Evolutionary conservation across 2,329 filamentous ascomycete species (phyloP).

Genomic region (Aspergillus eucalypticola): DNA sequence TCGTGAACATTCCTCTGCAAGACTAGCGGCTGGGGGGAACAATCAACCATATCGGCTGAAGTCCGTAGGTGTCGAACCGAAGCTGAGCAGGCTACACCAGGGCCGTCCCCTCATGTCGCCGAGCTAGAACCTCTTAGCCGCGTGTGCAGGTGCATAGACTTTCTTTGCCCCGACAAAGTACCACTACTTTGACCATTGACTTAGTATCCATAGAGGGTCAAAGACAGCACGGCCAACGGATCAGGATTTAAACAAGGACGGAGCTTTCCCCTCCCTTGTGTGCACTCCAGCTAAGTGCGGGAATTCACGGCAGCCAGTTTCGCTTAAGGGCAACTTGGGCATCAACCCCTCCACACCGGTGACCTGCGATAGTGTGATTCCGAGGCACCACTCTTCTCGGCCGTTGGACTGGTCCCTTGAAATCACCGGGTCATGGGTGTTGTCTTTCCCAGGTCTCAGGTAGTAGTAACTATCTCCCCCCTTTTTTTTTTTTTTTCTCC

Average conservation of each 20-base stretch:
- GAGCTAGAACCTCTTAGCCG: conserved; percentile 6
- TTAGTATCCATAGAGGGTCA: not conserved
- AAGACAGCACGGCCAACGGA: not conserved
- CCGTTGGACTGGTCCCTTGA: conserved; percentile 2
- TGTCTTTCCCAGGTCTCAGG: not conserved
- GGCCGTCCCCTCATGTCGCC: not conserved
- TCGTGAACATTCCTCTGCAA: not conserved
- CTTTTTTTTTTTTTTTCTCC: not conserved
- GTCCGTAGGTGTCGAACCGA: not conserved
- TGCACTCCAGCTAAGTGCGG: conserved; percentile 4
- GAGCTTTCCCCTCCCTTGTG: not conserved
- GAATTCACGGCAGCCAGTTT: conserved; percentile 23
- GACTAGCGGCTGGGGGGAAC: not conserved
- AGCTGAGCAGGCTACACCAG: not conserved
- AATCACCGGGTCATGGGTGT: not conserved
- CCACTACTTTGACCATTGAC: no score
- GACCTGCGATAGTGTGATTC: conserved; percentile 14
- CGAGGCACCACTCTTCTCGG: conserved; percentile 18
- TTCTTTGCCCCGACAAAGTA: conserved; percentile 2
- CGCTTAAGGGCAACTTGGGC: conserved; percentile 22
- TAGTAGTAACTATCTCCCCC: not conserved
- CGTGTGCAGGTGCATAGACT: conserved; percentile 1
- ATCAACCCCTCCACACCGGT: conserved; percentile 23
- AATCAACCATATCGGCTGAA: conserved; percentile 3
- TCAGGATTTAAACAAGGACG: not conserved